Evolutionary conservation across 2,329 filamentous ascomycete genomes (phyloP), one percentile per base, ranked within the genome.

Genomic region (Metarhizium humberi): DNA sequence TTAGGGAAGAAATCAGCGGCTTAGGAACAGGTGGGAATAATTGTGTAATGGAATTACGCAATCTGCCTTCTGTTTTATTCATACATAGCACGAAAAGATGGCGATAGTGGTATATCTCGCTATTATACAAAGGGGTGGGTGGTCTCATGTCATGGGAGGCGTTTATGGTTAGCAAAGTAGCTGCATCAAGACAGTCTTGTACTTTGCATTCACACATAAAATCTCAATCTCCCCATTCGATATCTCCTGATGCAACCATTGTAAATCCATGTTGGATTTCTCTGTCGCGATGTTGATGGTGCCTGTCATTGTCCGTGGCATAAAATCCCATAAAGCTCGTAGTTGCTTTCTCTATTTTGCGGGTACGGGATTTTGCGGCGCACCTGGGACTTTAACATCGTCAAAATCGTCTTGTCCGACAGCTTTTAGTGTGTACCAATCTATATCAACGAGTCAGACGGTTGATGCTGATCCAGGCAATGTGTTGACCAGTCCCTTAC

Each of bases 371-470:
- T 78, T 73, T 51, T 73, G 70, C 50, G 89, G 86, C 53, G 80
- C 77, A 68, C 90, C 88, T 32, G 94, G 94, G 42, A 97, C 86
- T 68, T 90, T 86, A 64, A 97, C 92, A 69, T 99, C 94, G 56
- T 92, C 89, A 75, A 99, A 99, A 62, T 96, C 90, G 71, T 97
- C 94, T 73, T 97, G 94, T 47, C 92, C 90, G 67, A 99, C 88
- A 54, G 90, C 90, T 61, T 78, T 82, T 68, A 99, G 87, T 4
- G 81, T 84, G 66, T 83, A 84, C 62, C 73, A 73, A 64, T 83
- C 81, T 83, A 55, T 14, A n/a, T 30, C 25, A 48, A 8, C 4
- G n/a, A 6, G 49, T 56, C 30, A 56, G 43, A 48, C 13, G 32
- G 25, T 30, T 36, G 30, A 48, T 48, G 25, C 10, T 48, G 20